Conservation (phyloP, 139 green algal species). For the Coccomyxa sp. region DNA sequence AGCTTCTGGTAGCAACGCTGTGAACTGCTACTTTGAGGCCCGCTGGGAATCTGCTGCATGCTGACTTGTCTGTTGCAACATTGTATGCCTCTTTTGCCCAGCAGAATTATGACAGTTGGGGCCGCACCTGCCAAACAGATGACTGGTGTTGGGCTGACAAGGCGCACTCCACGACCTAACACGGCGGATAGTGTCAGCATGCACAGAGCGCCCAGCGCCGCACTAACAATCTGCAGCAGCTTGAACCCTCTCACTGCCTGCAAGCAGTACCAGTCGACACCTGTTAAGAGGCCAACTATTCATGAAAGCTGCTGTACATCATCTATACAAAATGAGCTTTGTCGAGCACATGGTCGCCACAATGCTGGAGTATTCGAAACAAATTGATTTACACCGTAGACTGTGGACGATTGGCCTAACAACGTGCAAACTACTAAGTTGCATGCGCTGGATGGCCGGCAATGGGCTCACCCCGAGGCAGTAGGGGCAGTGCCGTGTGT, state of each 20-base stretch:
- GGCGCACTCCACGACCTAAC: not conserved
- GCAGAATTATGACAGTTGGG: too few relatives aligned
- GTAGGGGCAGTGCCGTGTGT: slow-evolving; percentile 19
- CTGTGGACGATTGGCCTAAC: not conserved
- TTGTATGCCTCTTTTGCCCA: too few relatives aligned
- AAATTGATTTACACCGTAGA: not conserved
- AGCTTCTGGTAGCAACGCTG: not conserved
- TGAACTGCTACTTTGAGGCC: not conserved
- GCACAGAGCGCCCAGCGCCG: not conserved
- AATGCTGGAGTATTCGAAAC: not conserved
- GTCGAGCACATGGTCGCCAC: not conserved
- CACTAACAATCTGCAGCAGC: not conserved
- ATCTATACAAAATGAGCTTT: not conserved
- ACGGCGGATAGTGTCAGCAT: not conserved
- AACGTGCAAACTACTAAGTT: too few relatives aligned
- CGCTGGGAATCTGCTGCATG: too few relatives aligned
- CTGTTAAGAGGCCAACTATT: not conserved
- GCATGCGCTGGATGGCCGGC: too few relatives aligned
- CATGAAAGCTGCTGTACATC: too few relatives aligned
- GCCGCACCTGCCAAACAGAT: not conserved
- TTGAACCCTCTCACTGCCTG: not conserved
- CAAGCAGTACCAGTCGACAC: not conserved
- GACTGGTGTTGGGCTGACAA: not conserved
- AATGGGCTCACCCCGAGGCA: slow-evolving; percentile 6
- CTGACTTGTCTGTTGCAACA: too few relatives aligned